Base-by-base conservation (phyloP, 2,329 filamentous ascomycete species). In the Penicillium decumbens region DNA sequence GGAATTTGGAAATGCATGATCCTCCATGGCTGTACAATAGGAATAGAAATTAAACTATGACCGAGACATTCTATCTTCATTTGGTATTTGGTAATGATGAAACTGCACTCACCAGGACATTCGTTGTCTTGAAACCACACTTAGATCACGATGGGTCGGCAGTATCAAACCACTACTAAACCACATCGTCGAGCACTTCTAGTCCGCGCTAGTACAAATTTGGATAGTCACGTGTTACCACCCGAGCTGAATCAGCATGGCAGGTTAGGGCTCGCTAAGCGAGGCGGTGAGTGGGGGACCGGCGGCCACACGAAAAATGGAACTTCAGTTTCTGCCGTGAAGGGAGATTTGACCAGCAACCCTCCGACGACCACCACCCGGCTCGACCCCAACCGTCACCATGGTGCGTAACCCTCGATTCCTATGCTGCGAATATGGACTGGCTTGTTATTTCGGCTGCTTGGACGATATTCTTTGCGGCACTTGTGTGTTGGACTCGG, bases 311-410 rank as follows among this genome's bases (percentile, higher is more conserved):
- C 68, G 67, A 68, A 72, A 73, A 67, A 70, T 67, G 63, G 62
- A 60, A 58, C 57, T 62, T 63, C 55, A 57, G 56, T 61, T 60
- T 61, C 57, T 61, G 59, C 62, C 58, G 54, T 58, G 65, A 65
- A 68, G 63, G 65, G 69, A 71, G 68, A 70, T 67, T 68, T 67
- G 70, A 71, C 70, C 73, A 71, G 71, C 71, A 71, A 74, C 70
- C 65, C 68, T 68, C 65, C 68, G 66, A 70, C 67, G 65, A 70
- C 68, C 63, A 70, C 62, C 65, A 63, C 65, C 65, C 64, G 69
- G 66, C 72, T 75, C 77, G 75, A 75, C 74, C 71, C 75, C 74
- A 74, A 72, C 74, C 71, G 73, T 75, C 75, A 78, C 69, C 73
- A 74, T 74, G 72, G 72, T 75, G 67, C 64, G 72, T 69, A 60